phyloP scores from a whole-genome alignment of 176 grass and related monocot genomes.

The Oryza longistaminata region DNA sequence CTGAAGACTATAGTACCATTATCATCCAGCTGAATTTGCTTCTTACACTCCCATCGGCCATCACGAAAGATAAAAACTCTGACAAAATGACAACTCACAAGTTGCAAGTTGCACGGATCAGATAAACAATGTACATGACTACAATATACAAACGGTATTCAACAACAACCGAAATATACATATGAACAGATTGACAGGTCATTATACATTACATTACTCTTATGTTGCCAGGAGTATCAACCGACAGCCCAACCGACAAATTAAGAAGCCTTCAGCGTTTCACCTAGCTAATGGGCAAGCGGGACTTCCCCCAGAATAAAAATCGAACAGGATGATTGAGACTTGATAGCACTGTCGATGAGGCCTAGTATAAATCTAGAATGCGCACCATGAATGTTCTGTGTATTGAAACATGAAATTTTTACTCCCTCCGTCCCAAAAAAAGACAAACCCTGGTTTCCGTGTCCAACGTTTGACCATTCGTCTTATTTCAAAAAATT shows the following conservation, averaged over 20 bases:
- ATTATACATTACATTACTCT: background rate
- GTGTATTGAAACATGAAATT: background rate
- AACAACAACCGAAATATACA: background rate
- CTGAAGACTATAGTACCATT: too few relatives aligned
- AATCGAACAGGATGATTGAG: background rate
- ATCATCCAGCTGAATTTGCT: background rate
- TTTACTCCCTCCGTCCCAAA: too few relatives aligned
- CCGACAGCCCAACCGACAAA: conserved; percentile 27
- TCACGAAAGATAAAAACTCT: background rate
- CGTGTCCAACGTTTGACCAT: too few relatives aligned
- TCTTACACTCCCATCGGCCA: background rate
- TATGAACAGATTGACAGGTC: background rate
- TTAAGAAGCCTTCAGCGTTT: background rate
- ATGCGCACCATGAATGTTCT: background rate
- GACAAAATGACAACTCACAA: background rate
- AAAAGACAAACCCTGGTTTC: too few relatives aligned
- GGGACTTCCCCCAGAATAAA: background rate
- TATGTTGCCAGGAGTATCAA: background rate
- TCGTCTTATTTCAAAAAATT: too few relatives aligned
- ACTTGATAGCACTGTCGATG: background rate
- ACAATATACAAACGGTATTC: background rate
- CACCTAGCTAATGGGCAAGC: background rate
- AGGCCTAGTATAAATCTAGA: background rate
- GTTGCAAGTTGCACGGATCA: background rate
- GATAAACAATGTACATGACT: background rate